Evolutionary conservation across 83 land plant species (phyloP), one percentile per base, ranked within the genome.

Genomic region (Diphasiastrum complanatum): DNA sequence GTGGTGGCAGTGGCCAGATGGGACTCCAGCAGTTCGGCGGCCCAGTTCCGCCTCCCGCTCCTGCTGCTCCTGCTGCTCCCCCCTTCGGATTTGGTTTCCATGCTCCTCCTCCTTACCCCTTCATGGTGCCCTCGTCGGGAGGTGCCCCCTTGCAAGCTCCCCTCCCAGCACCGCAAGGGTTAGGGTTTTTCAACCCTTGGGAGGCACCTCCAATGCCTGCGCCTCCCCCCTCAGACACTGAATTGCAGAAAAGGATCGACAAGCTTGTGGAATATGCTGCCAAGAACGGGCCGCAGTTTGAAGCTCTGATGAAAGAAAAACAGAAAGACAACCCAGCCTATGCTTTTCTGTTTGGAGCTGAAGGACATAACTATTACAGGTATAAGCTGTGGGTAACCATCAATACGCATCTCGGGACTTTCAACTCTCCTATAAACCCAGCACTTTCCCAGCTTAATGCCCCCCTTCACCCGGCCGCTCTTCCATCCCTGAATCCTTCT

Each of bases 201-300:
- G 97, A 91, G 27, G 51, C 83, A 30, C 72, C 85, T 34, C 97
- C 97, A 3, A 73, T 84, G 1, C 85, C 79, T 1, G 85, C 75
- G 29, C 73, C 80, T 5, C 85, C 91, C 12, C 97, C 97, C 4
- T 50, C 74, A 1, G 97, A 92, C 55, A 75, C 83, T 8, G 97
- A 92, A 31, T 83, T 92, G 41, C 96, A 83, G 36, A 88, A 88
- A 51, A 73, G 91, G 16, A 92, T 92, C 11, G 97, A 92, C 24
- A 92, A 92, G 55, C 75, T 85, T n/a, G 87, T 81, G 16, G 96
- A 92, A 46, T 92, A 87, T 56, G 59, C 83, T 45, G 81, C 68
- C 32, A 92, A 85, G 85, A 92, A 92, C 63, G 97, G 97, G 5
- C 97, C 97, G 0, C 89, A 83, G 36, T 92, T 92, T 45, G 97